phyloP scores from a whole-genome alignment of 768 basidiomycete species.

The Naganishia onofrii region DNA sequence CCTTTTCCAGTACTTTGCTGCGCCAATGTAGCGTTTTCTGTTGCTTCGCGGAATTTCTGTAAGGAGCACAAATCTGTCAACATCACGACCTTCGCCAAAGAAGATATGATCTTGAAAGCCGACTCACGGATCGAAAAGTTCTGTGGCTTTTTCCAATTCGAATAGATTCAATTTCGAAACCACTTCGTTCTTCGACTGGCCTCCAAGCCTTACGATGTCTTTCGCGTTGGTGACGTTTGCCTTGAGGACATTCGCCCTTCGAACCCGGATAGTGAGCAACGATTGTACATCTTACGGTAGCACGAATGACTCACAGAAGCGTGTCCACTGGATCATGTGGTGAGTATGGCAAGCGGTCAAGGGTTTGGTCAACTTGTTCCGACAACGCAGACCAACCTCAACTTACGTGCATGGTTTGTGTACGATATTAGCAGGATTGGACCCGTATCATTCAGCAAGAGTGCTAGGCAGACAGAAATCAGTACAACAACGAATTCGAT shows the following conservation, averaged over 20 bases:
- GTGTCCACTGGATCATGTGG: background rate
- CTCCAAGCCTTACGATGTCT: background rate
- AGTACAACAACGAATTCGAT: background rate
- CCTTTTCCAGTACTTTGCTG: too few relatives aligned
- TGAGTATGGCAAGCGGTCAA: background rate
- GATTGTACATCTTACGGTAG: background rate
- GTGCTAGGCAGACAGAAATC: background rate
- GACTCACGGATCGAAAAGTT: background rate
- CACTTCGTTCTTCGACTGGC: background rate
- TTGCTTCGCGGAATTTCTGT: background rate
- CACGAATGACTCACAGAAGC: background rate
- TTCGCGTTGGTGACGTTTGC: background rate
- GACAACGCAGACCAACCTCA: background rate
- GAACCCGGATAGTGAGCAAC: background rate
- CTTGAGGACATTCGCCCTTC: background rate
- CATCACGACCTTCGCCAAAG: background rate
- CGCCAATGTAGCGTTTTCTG: background rate
- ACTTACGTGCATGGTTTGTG: constrained; percentile 1
- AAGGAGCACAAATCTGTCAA: background rate
- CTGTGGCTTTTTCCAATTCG: background rate
- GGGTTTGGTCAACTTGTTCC: background rate
- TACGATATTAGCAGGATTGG: background rate
- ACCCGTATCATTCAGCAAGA: background rate
- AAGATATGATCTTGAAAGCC: background rate
- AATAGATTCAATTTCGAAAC: background rate